Percentiles rank a stretch among this genome's conserved stretches.
Evolutionary conservation across 495 filamentous ascomycete genomes (phyloP).

Genomic region (Podospora pseudoanserina): DNA sequence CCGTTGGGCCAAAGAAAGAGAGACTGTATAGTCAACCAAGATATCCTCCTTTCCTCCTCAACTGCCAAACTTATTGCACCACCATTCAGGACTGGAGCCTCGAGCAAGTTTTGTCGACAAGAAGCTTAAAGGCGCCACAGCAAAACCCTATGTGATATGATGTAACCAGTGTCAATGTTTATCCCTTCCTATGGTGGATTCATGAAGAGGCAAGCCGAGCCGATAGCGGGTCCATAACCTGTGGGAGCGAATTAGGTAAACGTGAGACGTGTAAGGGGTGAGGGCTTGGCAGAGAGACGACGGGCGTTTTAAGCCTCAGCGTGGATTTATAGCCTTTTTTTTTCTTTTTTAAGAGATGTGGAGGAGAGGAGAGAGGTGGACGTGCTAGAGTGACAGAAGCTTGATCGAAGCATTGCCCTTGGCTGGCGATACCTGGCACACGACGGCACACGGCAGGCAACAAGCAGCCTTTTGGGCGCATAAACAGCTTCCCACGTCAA

Average conservation of each 20-base stretch:
- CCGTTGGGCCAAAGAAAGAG: background rate
- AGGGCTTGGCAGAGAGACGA: background rate
- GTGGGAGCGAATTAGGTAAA: background rate
- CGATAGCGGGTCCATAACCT: background rate
- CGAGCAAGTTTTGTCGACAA: background rate
- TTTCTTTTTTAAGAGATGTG: background rate
- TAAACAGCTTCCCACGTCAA: slow-evolving; percentile 2
- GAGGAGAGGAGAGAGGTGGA: background rate
- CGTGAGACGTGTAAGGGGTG: background rate
- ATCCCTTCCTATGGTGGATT: background rate
- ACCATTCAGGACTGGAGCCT: slow-evolving; percentile 12
- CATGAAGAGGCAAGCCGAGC: background rate
- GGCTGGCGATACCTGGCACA: background rate
- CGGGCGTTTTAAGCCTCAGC: background rate
- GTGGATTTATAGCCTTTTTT: background rate
- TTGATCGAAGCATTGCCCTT: slow-evolving; percentile 3
- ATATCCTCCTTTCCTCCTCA: background rate
- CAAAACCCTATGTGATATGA: background rate
- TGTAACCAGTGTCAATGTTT: background rate
- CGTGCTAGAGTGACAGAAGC: slow-evolving; percentile 10
- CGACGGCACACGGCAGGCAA: background rate
- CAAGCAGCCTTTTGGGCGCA: background rate
- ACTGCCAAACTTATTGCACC: background rate
- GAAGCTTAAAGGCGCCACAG: background rate
- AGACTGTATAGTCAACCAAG: background rate